A percentile compares a stretch with the other conserved stretches of the same genome.
Conservation (phyloP, 805 yeast genomes). For the Lipomyces mesembrius region DNA sequence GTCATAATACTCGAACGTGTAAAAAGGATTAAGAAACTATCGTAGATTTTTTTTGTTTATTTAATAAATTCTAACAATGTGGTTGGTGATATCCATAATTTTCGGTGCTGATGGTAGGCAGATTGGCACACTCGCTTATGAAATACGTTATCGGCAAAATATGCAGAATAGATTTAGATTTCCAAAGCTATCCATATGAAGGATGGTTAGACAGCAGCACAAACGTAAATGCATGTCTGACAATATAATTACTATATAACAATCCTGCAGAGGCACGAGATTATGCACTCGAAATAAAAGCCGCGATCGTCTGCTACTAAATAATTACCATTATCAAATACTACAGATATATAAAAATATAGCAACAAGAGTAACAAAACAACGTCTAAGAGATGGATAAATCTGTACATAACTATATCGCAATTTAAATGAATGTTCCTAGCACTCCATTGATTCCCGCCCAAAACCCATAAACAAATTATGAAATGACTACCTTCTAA, state of each 20-base stretch:
- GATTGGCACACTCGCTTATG: no score
- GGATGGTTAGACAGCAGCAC: no score
- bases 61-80: no score
- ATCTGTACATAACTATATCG: neutral
- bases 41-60: no score
- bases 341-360: neutral
- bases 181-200: no score
- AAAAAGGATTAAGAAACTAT: no score
- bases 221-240: no score
- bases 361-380: neutral
- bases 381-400: neutral
- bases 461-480: neutral
- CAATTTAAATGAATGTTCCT: neutral
- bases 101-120: no score
- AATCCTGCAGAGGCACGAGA: neutral
- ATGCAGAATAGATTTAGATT: no score
- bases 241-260: neutral
- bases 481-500: neutral
- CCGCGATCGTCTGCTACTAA: neutral
- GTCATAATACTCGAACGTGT: no score
- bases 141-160: no score
- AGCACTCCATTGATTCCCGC: slow-evolving; percentile 1
- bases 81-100: no score
- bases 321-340: neutral
- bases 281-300: neutral